These are phyloP conservation scores for Globisporangium irregulare DNA, from an alignment of 352 stramenopile genomes.

Conservation along the genomic window DNA sequence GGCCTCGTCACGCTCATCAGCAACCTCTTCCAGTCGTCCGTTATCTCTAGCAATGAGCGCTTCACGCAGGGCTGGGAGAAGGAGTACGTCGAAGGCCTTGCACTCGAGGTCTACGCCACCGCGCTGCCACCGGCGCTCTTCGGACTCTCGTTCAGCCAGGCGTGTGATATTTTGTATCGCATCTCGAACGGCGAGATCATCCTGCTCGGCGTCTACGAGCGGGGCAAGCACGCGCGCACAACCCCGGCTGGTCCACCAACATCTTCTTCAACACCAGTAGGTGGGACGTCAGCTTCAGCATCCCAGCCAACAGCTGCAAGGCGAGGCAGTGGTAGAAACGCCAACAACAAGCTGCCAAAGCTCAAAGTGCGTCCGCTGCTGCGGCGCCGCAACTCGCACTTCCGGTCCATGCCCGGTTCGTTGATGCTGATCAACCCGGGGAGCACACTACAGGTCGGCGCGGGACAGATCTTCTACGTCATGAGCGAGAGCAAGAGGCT, in stretches of 20 bases:
- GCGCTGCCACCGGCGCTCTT: conserved; percentile 37
- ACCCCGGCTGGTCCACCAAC: neutral
- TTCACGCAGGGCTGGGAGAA: conserved; percentile 35
- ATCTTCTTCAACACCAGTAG: neutral
- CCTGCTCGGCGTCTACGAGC: conserved; percentile 44
- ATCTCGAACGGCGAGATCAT: conserved; percentile 61
- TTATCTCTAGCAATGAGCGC: conserved; percentile 22
- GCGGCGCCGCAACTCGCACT: conserved; percentile 15
- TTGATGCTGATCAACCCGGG: conserved; percentile 53
- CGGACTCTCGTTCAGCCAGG: conserved; percentile 52
- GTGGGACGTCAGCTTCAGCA: neutral
- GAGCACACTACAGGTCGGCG: conserved; percentile 33
- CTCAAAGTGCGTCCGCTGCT: conserved; percentile 15
- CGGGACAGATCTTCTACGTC: conserved; percentile 59
- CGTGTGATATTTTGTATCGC: conserved; percentile 49
- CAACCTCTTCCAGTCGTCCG: conserved; percentile 56
- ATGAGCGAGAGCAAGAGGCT: conserved; percentile 67
- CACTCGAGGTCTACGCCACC: conserved; percentile 61
- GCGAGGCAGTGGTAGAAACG: neutral
- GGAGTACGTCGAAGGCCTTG: conserved; percentile 51
- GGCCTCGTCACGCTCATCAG: conserved; percentile 57
- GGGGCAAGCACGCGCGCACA: neutral
- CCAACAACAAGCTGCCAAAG: conserved; percentile 11
- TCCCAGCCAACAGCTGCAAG: neutral
- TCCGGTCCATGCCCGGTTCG: conserved; percentile 4